Evolutionary conservation across 306 rosid species (phyloP).

Genomic region (Begonia loranthoides): DNA sequence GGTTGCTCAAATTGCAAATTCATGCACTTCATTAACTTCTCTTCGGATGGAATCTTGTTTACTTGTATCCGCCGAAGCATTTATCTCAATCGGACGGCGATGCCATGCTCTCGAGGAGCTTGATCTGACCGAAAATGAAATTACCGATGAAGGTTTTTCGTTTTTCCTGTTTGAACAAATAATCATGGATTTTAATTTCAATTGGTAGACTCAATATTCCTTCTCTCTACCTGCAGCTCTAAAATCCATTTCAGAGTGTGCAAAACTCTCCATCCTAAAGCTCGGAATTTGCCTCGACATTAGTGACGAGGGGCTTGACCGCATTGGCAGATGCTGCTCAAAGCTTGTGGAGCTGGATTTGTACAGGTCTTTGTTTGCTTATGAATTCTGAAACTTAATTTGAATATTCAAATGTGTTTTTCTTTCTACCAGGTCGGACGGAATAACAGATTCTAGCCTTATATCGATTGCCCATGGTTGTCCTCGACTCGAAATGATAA

Average conservation of each 20-base stretch:
- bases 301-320: constrained; percentile 56
- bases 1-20: constrained; percentile 32
- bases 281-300: constrained; percentile 85
- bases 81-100: constrained; percentile 34
- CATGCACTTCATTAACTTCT: constrained; percentile 41
- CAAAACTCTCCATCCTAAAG: constrained; percentile 56
- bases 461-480: constrained; percentile 42
- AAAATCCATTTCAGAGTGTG: constrained; percentile 50
- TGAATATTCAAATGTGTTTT: not conserved
- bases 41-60: constrained; percentile 63
- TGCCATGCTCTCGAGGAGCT: constrained; percentile 50
- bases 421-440: constrained; percentile 21
- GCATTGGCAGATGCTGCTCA: constrained; percentile 56
- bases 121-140: constrained; percentile 51
- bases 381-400: constrained; percentile 2
- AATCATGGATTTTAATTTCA: not conserved
- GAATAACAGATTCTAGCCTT: constrained; percentile 46
- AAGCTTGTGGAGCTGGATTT: constrained; percentile 74
- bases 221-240: constrained; percentile 37
- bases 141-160: constrained; percentile 42
- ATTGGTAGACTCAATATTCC: not conserved
- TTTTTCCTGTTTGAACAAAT: not conserved
- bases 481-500: constrained; percentile 43
- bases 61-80: constrained; percentile 38
- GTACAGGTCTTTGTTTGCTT: constrained; percentile 48